A percentile compares a stretch with the other conserved stretches of the same genome.
These are phyloP conservation scores for Pichia membranifaciens DNA, from an alignment of 805 yeast genomes.

Conservation along the genomic window DNA sequence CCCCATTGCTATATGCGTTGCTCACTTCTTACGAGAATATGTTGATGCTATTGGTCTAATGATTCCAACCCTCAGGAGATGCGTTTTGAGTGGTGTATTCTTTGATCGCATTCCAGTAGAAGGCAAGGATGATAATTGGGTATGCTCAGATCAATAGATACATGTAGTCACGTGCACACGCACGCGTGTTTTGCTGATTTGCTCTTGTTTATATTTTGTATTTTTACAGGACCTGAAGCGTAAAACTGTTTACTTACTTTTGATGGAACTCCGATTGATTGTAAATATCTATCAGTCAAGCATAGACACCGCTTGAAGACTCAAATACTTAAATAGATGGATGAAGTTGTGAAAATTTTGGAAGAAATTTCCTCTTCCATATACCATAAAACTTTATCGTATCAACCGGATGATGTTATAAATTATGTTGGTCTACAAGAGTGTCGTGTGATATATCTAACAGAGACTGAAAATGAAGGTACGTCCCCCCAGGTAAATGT, in stretches of 20 bases:
- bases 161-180: too few relatives aligned
- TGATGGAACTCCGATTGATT: too few relatives aligned
- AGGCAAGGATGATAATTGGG: slow-evolving; percentile 9
- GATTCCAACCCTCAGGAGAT: slow-evolving; percentile 32
- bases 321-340: neutral
- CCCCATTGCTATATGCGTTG: slow-evolving; percentile 35
- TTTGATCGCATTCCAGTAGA: slow-evolving; percentile 22
- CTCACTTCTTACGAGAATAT: slow-evolving; percentile 44
- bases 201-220: too few relatives aligned
- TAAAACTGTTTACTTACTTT: too few relatives aligned
- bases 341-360: neutral
- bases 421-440: neutral
- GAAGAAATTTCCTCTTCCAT: neutral
- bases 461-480: neutral
- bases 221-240: too few relatives aligned
- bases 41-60: slow-evolving; percentile 30
- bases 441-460: neutral
- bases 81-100: slow-evolving; percentile 38
- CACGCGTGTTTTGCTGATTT: too few relatives aligned
- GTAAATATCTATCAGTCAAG: too few relatives aligned
- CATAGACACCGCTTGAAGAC: too few relatives aligned
- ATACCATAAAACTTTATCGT: neutral
- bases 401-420: neutral
- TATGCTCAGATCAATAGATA: slow-evolving; percentile 13
- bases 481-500: neutral